These are phyloP conservation scores for Thermochaetoides dissita DNA, from an alignment of 2,329 filamentous ascomycete species.

Conservation along the genomic window DNA sequence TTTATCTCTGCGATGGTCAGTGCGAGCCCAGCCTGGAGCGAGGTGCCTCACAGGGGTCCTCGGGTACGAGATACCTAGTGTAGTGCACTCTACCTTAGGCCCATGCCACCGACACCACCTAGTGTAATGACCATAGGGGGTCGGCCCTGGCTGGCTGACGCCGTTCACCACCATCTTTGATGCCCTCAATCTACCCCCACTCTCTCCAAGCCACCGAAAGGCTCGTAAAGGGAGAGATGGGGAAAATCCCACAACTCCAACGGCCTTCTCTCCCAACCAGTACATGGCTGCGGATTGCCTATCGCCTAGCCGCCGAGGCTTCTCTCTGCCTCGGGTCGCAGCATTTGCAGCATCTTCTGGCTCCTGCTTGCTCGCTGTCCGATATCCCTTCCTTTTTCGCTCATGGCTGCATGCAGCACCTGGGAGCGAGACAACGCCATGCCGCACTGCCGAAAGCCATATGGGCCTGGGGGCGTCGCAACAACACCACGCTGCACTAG, in stretches of 20 bases:
- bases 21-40: not conserved
- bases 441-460: slow-evolving; percentile 17
- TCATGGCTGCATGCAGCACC: slow-evolving; percentile 9
- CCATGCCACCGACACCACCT: not conserved
- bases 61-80: not conserved
- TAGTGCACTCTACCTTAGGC: slow-evolving; percentile 1
- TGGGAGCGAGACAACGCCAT: slow-evolving; percentile 13
- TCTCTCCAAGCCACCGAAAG: no score
- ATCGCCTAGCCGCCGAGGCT: not conserved
- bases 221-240: not conserved
- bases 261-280: not conserved
- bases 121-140: not conserved
- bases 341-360: slow-evolving; percentile 8
- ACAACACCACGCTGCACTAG: slow-evolving; percentile 1
- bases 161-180: no score
- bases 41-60: not conserved
- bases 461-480: slow-evolving; percentile 3
- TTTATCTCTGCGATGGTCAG: slow-evolving; percentile 7
- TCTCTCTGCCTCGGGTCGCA: slow-evolving; percentile 3
- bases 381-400: slow-evolving; percentile 10
- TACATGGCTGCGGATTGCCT: not conserved
- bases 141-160: not conserved
- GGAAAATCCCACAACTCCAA: not conserved
- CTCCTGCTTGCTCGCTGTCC: slow-evolving; percentile 1
- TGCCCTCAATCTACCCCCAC: no score